Evolutionary conservation across 176 grass and related monocot species (phyloP), one percentile per base, ranked within the genome.

Genomic region (Cymbopogon citratus): DNA sequence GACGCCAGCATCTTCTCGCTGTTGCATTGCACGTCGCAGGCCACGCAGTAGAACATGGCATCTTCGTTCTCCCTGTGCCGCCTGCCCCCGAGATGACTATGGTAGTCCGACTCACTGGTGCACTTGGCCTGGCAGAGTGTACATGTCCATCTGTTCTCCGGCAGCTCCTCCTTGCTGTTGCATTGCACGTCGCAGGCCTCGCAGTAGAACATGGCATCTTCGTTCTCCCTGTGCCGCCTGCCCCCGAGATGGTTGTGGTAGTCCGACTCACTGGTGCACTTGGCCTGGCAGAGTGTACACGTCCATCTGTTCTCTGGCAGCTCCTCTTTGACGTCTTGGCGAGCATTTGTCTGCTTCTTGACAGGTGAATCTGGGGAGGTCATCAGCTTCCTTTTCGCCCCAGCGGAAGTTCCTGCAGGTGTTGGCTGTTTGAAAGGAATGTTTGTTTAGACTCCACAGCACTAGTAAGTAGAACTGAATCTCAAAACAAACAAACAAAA

Each of bases 191-290:
- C 13, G n/a, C 85, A 81, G 0, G 26, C 1, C 2, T 26, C 1
- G 9, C 85, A 81, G 28, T 49, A 75, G 28, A 12, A 1, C 40
- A 16, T 52, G 18, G 49, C 49, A 15, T 52, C 16, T 21, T 6
- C 49, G 16, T 63, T 86, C 34, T 86, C 69, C 35, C 38, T 44
- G 24, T 80, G 76, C 18, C 77, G 38, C 59, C 69, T 66, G 25
- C 70, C 77, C 3, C 6, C 33, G 61, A 75, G 69, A 40, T 75
- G 77, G 0, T 10, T 39, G 12, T 12, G 14, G 26, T 31, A 59
- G 36, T 81, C 26, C 39, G 39, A 67, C 12, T 39, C 84, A 54
- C 1, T 29, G 1, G 23, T 38, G 34, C 46, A 57, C 8, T 41
- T 59, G 48, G n/a, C 48, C 18, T 49, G 25, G 51, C 68, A 41